Conservation (phyloP, 2,329 filamentous ascomycete species). For the Diplodia intermedia region DNA sequence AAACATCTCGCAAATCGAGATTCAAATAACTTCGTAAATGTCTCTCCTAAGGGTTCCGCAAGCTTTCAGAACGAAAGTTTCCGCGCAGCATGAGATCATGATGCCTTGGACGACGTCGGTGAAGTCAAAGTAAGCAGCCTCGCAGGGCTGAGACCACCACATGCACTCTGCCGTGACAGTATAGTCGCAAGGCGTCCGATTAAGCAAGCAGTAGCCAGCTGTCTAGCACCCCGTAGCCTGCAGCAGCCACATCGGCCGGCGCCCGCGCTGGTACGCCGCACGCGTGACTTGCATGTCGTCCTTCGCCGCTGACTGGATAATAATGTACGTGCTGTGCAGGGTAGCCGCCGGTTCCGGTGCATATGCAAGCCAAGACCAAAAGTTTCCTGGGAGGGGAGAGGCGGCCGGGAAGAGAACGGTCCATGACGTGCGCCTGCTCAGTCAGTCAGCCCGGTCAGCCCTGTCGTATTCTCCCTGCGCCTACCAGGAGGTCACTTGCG, state of each 20-base stretch:
- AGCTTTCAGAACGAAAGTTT: neutral
- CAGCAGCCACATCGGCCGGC: neutral
- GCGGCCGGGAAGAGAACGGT: neutral
- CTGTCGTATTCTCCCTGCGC: neutral
- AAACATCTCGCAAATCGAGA: neutral
- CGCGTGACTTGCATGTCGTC: constrained; percentile 8
- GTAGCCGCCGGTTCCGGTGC: neutral
- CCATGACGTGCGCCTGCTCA: neutral
- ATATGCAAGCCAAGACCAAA: constrained; percentile 4
- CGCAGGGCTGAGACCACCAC: neutral
- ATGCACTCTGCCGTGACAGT: neutral
- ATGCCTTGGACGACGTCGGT: neutral
- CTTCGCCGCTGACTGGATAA: neutral
- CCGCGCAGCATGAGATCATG: neutral
- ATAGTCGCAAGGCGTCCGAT: neutral
- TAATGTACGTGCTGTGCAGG: neutral
- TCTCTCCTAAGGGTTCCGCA: neutral
- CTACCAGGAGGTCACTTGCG: neutral
- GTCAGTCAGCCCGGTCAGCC: neutral
- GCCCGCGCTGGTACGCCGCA: neutral
- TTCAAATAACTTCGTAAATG: neutral
- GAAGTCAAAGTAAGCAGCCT: neutral
- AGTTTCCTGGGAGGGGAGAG: neutral
- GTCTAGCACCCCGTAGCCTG: neutral
- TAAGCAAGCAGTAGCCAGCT: neutral